These are phyloP conservation scores for Alternaria longipes DNA, from an alignment of 2,329 filamentous ascomycete species.

Conservation along the genomic window DNA sequence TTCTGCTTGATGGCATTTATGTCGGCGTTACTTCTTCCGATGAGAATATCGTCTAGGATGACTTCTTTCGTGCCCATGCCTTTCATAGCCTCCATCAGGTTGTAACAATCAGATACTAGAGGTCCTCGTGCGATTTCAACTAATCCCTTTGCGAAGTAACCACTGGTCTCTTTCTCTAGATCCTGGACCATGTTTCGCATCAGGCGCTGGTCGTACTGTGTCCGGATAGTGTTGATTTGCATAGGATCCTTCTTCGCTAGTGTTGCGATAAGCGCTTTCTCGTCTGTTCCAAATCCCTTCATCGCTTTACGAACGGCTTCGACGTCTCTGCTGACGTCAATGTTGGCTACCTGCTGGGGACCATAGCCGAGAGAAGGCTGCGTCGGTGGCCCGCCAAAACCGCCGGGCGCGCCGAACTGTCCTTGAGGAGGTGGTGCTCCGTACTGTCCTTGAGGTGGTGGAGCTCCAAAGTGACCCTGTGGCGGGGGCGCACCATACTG, in stretches of 20 bases:
- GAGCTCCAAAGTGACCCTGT: conserved; percentile 49
- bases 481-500: conserved; percentile 21
- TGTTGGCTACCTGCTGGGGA: conserved; percentile 66
- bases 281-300: conserved; percentile 93
- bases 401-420: conserved; percentile 27
- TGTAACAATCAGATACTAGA: conserved; percentile 76
- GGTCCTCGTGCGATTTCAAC: conserved; percentile 81
- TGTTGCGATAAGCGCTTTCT: conserved; percentile 75
- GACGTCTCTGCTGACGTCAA: conserved; percentile 73
- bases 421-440: conserved; percentile 31
- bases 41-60: conserved; percentile 84
- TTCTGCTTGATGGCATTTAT: conserved; percentile 83
- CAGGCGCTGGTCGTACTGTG: conserved; percentile 69
- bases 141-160: conserved; percentile 78
- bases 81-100: conserved; percentile 75
- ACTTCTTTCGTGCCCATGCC: conserved; percentile 87
- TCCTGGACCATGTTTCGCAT: conserved; percentile 75
- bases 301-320: conserved; percentile 80
- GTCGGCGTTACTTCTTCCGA: conserved; percentile 86
- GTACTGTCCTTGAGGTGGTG: conserved; percentile 39
- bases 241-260: conserved; percentile 79
- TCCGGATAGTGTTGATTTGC: conserved; percentile 72
- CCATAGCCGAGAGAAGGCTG: conserved; percentile 76
- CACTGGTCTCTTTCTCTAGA: conserved; percentile 76
- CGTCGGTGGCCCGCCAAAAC: conserved; percentile 50